Evolutionary conservation across 805 yeast species (phyloP), one percentile per base, ranked within the genome.

Genomic region (Torulaspora franciscae): DNA sequence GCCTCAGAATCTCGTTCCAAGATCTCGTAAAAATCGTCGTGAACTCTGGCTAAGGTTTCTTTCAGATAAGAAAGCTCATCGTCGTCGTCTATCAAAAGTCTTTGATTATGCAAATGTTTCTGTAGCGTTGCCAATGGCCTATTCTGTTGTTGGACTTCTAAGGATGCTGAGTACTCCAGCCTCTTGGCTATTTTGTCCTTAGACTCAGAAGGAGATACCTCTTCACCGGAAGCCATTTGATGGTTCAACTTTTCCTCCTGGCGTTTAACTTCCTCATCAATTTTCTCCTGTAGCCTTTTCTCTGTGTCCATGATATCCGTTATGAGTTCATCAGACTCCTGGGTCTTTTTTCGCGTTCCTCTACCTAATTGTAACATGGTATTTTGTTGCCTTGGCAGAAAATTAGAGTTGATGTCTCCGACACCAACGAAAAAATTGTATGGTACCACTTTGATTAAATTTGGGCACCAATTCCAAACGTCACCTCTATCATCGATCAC

Each of bases 401-500:
- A 89, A 53, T 88, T 83, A 15, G 96, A 87, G 59, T 93, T 93
- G 59, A 93, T 93, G 69, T 93, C 99, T 24, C 99, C 99, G 45
- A 91, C 88, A 8, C 98, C 98, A 29, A 90, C 95, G 58, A 93
- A 93, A 57, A 93, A 93, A 62, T 87, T 95, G 63, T 88, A 93
- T 0, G 99, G 99, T 1, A 89, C 84, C 4, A 91, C 98, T 65
- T 91, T 87, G 47, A 93, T 80, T 55, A 93, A 69, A 61, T 93
- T 90, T 9, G 84, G 81, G 54, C 88, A 85, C 99, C 99, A 93
- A 59, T 85, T 86, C 99, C 99, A 93, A 15, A 93, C 99, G 64
- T 93, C 99, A 2, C 97, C 99, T 62, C 99, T 77, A 64, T 93
- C 99, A 65, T 93, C 99, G 48, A 93, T 93, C 37, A 93, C 83